phyloP scores from a whole-genome alignment of 148 eudicot genomes.

The Rhododendron griersonianum region DNA sequence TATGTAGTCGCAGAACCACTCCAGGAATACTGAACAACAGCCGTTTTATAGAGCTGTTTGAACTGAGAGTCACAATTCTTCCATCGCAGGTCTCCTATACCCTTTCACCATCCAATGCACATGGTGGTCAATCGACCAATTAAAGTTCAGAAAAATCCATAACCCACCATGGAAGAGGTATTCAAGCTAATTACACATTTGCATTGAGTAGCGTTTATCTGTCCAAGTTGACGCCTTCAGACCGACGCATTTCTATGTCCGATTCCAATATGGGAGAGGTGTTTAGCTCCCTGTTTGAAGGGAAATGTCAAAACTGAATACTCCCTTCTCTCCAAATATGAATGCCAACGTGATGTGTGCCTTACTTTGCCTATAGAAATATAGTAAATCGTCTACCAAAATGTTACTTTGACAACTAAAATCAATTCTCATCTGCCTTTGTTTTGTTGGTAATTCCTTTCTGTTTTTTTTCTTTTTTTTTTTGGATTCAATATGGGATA shows the following conservation, averaged over 20 bases:
- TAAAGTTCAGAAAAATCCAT: constrained; percentile 47
- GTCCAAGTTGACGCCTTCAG: neutral
- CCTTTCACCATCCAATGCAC: constrained; percentile 60
- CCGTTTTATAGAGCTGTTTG: neutral
- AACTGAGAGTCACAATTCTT: neutral
- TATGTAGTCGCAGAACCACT: too few relatives aligned
- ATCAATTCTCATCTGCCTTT: neutral
- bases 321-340: neutral
- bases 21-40: neutral
- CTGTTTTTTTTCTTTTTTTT: neutral
- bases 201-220: neutral
- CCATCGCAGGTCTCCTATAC: constrained; percentile 64
- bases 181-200: neutral
- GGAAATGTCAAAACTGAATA: neutral
- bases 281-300: neutral
- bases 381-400: neutral
- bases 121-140: constrained; percentile 86
- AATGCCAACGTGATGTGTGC: neutral
- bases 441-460: neutral
- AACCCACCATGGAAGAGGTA: constrained; percentile 79
- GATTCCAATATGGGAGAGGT: neutral
- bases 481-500: neutral
- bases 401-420: neutral
- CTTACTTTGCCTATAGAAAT: neutral
- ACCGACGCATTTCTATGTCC: neutral